A percentile compares a stretch with the other conserved stretches of the same genome.
phyloP scores from a whole-genome alignment of 1,139 yeast genomes.

The Yamadazyma friedrichii region DNA sequence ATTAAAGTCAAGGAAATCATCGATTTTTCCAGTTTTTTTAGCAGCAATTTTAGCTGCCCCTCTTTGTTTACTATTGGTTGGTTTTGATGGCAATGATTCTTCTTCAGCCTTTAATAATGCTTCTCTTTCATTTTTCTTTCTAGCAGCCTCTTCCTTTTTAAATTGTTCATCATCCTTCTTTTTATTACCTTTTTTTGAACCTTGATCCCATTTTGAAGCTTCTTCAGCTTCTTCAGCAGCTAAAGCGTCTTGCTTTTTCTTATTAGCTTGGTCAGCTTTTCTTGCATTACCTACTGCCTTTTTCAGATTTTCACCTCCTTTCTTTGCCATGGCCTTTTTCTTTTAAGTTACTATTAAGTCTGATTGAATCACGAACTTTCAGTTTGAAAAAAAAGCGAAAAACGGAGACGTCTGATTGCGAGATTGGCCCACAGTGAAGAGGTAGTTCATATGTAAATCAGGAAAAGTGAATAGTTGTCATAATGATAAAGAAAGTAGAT shows the following conservation, averaged over 20 bases:
- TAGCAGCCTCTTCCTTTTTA: conserved; percentile 62
- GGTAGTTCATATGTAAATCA: too few relatives aligned
- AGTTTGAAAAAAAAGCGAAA: conserved; percentile 1
- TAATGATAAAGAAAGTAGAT: too few relatives aligned
- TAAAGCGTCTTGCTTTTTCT: conserved; percentile 55
- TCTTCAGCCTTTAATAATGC: conserved; percentile 63
- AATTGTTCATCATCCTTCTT: conserved; percentile 66
- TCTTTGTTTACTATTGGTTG: conserved; percentile 52
- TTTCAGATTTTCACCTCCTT: conserved; percentile 57
- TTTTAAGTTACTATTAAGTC: neutral
- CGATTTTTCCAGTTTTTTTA: conserved; percentile 62
- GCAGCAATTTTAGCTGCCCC: conserved; percentile 73
- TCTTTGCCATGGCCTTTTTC: conserved; percentile 57
- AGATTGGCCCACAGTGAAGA: too few relatives aligned
- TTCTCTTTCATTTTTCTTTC: conserved; percentile 65
- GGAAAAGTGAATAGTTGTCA: too few relatives aligned
- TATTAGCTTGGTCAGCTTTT: conserved; percentile 66
- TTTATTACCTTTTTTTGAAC: conserved; percentile 67
- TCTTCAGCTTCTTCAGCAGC: conserved; percentile 53
- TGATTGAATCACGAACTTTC: neutral
- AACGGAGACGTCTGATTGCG: conserved; percentile 2
- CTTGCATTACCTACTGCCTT: conserved; percentile 71
- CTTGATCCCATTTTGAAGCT: conserved; percentile 68
- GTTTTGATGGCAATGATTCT: conserved; percentile 58
- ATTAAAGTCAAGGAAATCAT: conserved; percentile 56